These are phyloP conservation scores for Solanum sejunctum DNA, from an alignment of 257 asterid genomes.

Conservation along the genomic window DNA sequence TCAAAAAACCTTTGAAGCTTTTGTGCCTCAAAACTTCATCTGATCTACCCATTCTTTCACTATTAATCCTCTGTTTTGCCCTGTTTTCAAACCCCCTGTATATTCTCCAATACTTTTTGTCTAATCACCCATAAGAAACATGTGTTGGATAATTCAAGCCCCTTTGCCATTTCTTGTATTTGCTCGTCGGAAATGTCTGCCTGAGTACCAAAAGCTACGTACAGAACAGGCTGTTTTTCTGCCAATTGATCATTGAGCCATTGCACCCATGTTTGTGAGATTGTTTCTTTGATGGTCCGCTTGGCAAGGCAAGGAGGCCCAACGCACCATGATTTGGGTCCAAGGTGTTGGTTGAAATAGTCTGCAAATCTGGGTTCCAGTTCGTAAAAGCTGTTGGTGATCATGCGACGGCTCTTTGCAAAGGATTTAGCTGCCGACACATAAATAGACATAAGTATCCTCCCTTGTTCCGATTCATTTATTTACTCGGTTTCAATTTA, in stretches of 20 bases:
- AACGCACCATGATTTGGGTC: constrained; percentile 40
- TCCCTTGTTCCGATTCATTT: too few relatives aligned
- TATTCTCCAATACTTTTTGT: background rate
- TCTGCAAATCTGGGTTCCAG: constrained; percentile 34
- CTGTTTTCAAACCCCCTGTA: constrained; percentile 14
- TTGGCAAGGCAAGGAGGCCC: constrained; percentile 55
- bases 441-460: too few relatives aligned
- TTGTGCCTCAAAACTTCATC: constrained; percentile 26
- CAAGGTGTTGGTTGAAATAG: constrained; percentile 30
- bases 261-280: background rate
- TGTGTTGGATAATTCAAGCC: constrained; percentile 35
- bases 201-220: constrained; percentile 71
- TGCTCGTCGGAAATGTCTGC: constrained; percentile 47
- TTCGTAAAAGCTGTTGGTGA: constrained; percentile 40
- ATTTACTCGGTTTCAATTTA: too few relatives aligned
- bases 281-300: background rate
- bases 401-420: constrained; percentile 34
- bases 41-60: constrained; percentile 64
- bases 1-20: constrained; percentile 30
- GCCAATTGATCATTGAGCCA: constrained; percentile 34
- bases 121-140: constrained; percentile 54
- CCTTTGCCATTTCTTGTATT: constrained; percentile 32
- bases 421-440: background rate
- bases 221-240: constrained; percentile 26
- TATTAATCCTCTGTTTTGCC: constrained; percentile 27